Conservation (phyloP, 441 rosid genomes). For the Mallotus japonicus region DNA sequence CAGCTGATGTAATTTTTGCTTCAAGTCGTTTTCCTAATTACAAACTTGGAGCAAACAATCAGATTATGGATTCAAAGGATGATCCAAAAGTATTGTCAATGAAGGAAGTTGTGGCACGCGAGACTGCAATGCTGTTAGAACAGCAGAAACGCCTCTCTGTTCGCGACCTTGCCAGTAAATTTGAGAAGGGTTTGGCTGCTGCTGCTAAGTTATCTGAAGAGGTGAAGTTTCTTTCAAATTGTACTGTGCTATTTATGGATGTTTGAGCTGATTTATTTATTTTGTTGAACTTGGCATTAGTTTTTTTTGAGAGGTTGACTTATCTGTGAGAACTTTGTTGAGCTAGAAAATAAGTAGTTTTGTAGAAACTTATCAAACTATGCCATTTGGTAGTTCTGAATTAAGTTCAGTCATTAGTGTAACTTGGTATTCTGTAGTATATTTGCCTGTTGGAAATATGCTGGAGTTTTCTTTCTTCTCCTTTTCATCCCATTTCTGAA, state of each 20-base stretch:
- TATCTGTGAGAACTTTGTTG: not conserved
- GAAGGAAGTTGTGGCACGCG: conserved; percentile 91
- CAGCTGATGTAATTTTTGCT: conserved; percentile 83
- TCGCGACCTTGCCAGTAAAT: conserved; percentile 95
- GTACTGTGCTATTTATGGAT: not conserved
- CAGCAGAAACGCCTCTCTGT: conserved; percentile 93
- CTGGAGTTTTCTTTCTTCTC: not conserved
- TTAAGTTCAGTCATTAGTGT: not conserved
- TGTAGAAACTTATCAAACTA: conserved; percentile 6
- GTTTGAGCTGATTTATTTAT: conserved; percentile 11
- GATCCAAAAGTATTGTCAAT: conserved; percentile 69
- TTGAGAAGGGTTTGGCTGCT: conserved; percentile 89
- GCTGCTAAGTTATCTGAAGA: conserved; percentile 94
- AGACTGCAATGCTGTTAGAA: conserved; percentile 80
- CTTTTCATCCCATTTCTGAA: too few species aligned
- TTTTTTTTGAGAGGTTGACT: conserved; percentile 6
- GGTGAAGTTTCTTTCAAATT: conserved; percentile 40
- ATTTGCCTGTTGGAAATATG: not conserved
- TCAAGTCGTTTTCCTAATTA: conserved; percentile 83
- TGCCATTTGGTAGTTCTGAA: not conserved
- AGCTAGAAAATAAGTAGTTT: not conserved
- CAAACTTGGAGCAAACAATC: conserved; percentile 72
- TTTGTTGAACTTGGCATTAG: not conserved
- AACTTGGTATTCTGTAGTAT: not conserved
- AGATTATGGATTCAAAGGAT: conserved; percentile 66